Conservation (phyloP, 371 early-diverging fungal genomes). For the Coemansia sp. region DNA sequence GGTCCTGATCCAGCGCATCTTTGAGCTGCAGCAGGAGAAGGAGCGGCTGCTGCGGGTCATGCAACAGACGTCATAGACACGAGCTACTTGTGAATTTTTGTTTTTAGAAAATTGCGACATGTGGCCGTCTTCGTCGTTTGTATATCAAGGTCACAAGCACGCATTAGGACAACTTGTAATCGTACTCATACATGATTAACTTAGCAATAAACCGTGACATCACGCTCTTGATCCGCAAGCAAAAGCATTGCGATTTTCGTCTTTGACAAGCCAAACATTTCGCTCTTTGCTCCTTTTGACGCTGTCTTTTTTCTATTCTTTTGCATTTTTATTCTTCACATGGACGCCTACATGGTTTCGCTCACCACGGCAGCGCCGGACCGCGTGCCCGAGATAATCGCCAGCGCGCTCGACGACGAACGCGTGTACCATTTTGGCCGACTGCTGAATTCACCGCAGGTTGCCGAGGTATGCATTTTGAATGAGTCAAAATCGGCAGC, state of each 20-base stretch:
- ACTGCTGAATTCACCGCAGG: conserved; percentile 29
- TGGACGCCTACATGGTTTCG: conserved; percentile 23
- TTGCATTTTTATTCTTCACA: conserved; percentile 8
- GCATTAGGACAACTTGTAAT: no score
- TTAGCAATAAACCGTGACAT: no score
- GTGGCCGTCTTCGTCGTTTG: no score
- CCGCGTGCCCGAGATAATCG: conserved; percentile 12
- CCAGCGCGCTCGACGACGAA: conserved; percentile 19
- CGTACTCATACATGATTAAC: no score
- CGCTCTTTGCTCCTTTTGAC: neutral
- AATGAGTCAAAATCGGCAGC: neutral
- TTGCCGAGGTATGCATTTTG: conserved; percentile 21
- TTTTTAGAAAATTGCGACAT: no score
- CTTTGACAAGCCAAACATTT: neutral
- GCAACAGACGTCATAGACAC: conserved; percentile 4
- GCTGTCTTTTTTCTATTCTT: neutral
- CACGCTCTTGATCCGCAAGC: neutral
- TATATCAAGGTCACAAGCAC: no score
- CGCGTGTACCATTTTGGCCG: conserved; percentile 34
- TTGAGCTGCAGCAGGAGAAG: conserved; percentile 28
- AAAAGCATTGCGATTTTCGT: neutral
- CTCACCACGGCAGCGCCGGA: conserved; percentile 16
- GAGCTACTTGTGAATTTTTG: no score
- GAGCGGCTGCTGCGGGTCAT: conserved; percentile 21
- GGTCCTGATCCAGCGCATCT: conserved; percentile 11